Evolutionary conservation across 2,329 filamentous ascomycete species (phyloP).

Genomic region (Epichloe elymi): DNA sequence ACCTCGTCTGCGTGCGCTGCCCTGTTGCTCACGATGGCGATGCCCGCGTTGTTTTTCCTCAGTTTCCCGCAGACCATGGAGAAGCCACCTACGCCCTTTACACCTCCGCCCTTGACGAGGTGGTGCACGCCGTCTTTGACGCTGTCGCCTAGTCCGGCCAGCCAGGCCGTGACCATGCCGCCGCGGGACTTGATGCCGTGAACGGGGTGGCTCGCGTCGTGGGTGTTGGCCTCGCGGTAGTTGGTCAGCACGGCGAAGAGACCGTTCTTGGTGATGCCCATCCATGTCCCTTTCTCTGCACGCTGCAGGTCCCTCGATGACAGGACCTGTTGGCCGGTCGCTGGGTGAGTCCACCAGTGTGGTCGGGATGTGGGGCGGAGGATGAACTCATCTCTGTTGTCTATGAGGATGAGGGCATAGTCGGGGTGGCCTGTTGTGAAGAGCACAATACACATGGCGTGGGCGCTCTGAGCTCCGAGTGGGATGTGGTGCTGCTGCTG

Average conservation of each 20-base stretch:
- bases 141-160: conserved; percentile 33
- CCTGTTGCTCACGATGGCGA: conserved; percentile 52
- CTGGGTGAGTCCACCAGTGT: conserved; percentile 45
- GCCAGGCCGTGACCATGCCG: conserved; percentile 50
- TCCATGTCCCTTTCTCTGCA: conserved; percentile 51
- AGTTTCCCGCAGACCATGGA: conserved; percentile 54
- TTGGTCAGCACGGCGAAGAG: conserved; percentile 54
- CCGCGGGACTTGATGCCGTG: conserved; percentile 45
- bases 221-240: conserved; percentile 42
- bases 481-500: too few relatives aligned
- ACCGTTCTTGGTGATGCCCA: conserved; percentile 47
- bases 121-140: conserved; percentile 37
- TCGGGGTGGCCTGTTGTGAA: conserved; percentile 62
- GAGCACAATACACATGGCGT: conserved; percentile 61
- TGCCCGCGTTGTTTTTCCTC: conserved; percentile 30
- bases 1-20: conserved; percentile 39
- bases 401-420: conserved; percentile 61
- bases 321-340: conserved; percentile 33
- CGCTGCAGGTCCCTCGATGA: conserved; percentile 50
- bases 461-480: too few relatives aligned
- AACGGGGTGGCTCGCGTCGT: conserved; percentile 38
- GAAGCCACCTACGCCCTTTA: conserved; percentile 52
- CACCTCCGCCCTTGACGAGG: conserved; percentile 37
- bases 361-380: conserved; percentile 49
- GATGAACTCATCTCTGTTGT: conserved; percentile 68